phyloP scores from a whole-genome alignment of 202 grass and related monocot genomes.

The Schoenoplectus triqueter region DNA sequence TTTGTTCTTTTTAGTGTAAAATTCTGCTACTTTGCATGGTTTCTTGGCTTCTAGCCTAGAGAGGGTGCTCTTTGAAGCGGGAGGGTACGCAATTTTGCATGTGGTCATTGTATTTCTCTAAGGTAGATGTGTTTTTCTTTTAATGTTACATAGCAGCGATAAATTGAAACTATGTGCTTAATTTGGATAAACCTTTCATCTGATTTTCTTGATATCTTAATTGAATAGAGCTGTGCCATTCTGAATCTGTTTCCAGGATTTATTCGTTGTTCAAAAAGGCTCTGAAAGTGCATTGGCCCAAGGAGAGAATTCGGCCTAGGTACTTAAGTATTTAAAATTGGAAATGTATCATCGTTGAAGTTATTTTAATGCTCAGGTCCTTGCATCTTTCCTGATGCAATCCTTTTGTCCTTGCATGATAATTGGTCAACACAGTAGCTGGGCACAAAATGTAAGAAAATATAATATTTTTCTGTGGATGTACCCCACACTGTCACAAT shows the following conservation, averaged over 20 bases:
- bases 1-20: slow-evolving; percentile 18
- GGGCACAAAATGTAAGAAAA: slow-evolving; percentile 25
- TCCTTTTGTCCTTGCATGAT: slow-evolving; percentile 31
- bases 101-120: background rate
- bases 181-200: background rate
- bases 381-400: background rate
- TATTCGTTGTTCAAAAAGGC: background rate
- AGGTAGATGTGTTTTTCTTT: background rate
- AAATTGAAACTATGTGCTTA: background rate
- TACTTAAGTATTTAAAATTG: background rate
- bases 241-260: background rate
- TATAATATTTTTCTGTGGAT: slow-evolving; percentile 11
- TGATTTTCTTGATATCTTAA: no score
- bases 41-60: background rate
- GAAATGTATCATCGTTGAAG: background rate
- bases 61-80: background rate
- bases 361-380: slow-evolving; percentile 11
- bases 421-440: slow-evolving; percentile 38
- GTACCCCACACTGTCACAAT: slow-evolving; percentile 24
- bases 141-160: background rate
- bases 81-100: background rate
- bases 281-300: background rate
- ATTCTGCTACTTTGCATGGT: background rate
- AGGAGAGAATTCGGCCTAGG: no score
- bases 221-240: background rate